Conservation (phyloP, 2,329 filamentous ascomycete genomes). For the Bisporella sp. region DNA sequence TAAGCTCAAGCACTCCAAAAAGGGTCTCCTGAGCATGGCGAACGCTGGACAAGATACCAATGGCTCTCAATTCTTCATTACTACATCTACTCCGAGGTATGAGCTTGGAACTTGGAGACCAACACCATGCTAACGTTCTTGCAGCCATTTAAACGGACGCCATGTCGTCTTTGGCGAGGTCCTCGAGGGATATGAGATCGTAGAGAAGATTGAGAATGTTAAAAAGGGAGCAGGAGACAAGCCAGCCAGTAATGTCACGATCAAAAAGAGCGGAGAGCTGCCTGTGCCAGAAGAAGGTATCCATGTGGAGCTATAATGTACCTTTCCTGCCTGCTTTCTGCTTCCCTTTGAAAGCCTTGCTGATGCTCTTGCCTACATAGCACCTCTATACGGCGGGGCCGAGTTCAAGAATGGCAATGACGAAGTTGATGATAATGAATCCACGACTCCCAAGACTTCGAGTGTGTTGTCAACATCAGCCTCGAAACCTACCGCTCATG, state of each 20-base stretch:
- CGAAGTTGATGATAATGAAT: constrained; percentile 18
- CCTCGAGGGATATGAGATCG: constrained; percentile 75
- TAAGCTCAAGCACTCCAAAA: constrained; percentile 88
- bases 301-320: constrained; percentile 74
- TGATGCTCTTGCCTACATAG: constrained; percentile 22
- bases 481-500: constrained; percentile 11
- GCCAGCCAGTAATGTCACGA: constrained; percentile 64
- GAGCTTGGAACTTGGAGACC: background rate
- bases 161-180: constrained; percentile 90
- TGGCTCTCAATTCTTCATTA: constrained; percentile 88
- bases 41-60: constrained; percentile 83
- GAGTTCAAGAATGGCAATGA: constrained; percentile 24
- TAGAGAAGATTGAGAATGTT: constrained; percentile 71
- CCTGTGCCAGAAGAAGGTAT: constrained; percentile 86
- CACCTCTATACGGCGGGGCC: constrained; percentile 24
- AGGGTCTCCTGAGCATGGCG: constrained; percentile 77
- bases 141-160: constrained; percentile 71
- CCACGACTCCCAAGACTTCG: constrained; percentile 5
- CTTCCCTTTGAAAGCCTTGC: constrained; percentile 18
- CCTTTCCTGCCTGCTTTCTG: constrained; percentile 12
- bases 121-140: constrained; percentile 11
- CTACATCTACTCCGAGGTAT: constrained; percentile 69
- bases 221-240: constrained; percentile 61
- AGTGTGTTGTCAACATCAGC: constrained; percentile 5
- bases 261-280: constrained; percentile 77